phyloP scores from a whole-genome alignment of 768 basidiomycete genomes.

The Hericium rajendrae region DNA sequence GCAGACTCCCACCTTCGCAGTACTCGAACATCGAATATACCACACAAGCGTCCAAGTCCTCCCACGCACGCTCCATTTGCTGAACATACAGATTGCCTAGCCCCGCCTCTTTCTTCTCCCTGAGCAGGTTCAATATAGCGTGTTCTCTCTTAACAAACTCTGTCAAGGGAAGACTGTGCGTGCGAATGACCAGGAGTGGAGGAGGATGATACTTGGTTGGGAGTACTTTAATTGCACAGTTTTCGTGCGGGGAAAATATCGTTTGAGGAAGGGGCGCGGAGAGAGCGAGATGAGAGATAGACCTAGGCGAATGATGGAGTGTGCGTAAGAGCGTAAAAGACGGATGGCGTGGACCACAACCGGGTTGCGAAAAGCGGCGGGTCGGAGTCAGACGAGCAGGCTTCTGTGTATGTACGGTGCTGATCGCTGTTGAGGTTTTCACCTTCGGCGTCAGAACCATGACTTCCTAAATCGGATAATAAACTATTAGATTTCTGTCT shows the following conservation, averaged over 20 bases:
- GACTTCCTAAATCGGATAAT: slow-evolving; percentile 6
- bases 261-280: slow-evolving; percentile 1
- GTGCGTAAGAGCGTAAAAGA: slow-evolving; percentile 12
- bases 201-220: too few relatives aligned
- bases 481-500: not conserved
- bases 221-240: too few relatives aligned
- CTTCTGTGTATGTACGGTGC: not conserved
- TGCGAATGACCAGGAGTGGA: slow-evolving; percentile 10
- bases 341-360: not conserved
- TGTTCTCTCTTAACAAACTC: slow-evolving; percentile 5
- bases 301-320: slow-evolving; percentile 8
- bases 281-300: slow-evolving; percentile 9
- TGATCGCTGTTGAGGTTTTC: not conserved
- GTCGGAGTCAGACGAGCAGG: not conserved
- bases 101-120: not conserved
- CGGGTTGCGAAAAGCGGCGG: not conserved
- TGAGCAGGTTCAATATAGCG: slow-evolving; percentile 5
- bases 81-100: slow-evolving; percentile 8
- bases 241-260: slow-evolving; percentile 1
- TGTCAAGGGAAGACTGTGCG: slow-evolving; percentile 9
- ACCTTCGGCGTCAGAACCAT: slow-evolving; percentile 14
- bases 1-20: slow-evolving; percentile 9
- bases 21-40: slow-evolving; percentile 12
- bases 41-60: slow-evolving; percentile 9
- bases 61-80: slow-evolving; percentile 11